Percentiles rank a stretch among this genome's conserved stretches.
These are phyloP conservation scores for Aphanoascus verrucosus DNA, from an alignment of 2,329 filamentous ascomycete species.

Conservation along the genomic window DNA sequence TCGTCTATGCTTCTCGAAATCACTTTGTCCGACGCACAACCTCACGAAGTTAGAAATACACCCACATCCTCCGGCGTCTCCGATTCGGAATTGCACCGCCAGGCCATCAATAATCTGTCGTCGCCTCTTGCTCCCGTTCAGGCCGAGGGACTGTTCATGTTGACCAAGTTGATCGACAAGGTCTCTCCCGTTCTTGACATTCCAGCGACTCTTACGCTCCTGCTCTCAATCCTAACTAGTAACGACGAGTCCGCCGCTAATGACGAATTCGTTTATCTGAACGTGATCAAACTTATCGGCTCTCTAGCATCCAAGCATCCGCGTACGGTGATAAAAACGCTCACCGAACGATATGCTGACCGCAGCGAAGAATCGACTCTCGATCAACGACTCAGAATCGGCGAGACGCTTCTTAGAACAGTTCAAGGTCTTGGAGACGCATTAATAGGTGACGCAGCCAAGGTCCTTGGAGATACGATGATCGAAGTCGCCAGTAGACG, in stretches of 20 bases:
- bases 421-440: slow-evolving; percentile 33
- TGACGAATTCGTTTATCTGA: slow-evolving; percentile 37
- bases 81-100: slow-evolving; percentile 34
- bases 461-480: slow-evolving; percentile 31
- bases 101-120: slow-evolving; percentile 32
- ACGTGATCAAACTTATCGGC: slow-evolving; percentile 34
- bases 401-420: slow-evolving; percentile 33
- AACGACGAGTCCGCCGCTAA: slow-evolving; percentile 28
- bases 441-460: slow-evolving; percentile 29
- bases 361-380: slow-evolving; percentile 27
- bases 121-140: slow-evolving; percentile 35
- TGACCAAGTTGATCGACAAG: slow-evolving; percentile 32
- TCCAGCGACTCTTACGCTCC: slow-evolving; percentile 31
- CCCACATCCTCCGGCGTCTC: slow-evolving; percentile 21
- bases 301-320: slow-evolving; percentile 34
- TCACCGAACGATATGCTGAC: slow-evolving; percentile 34
- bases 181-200: slow-evolving; percentile 36
- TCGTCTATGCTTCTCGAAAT: slow-evolving; percentile 36
- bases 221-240: slow-evolving; percentile 31
- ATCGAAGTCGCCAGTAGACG: slow-evolving; percentile 33
- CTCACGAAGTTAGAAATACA: slow-evolving; percentile 20
- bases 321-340: slow-evolving; percentile 31
- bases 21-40: slow-evolving; percentile 21
- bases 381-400: slow-evolving; percentile 34
- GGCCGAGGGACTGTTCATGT: slow-evolving; percentile 34